Percentiles rank a stretch among this genome's conserved stretches.
phyloP scores from a whole-genome alignment of 257 asterid species.

The Lycium barbarum region DNA sequence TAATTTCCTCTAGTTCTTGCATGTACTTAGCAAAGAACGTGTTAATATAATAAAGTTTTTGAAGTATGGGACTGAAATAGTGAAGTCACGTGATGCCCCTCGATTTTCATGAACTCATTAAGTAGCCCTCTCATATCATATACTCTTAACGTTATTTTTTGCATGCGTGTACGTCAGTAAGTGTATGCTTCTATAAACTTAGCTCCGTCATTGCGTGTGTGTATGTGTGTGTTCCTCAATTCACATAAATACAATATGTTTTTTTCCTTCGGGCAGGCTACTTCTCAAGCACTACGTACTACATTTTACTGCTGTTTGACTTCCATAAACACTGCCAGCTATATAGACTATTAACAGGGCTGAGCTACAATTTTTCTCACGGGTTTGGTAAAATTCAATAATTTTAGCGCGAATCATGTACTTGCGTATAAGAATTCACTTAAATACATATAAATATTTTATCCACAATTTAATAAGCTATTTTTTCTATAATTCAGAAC shows the following conservation, averaged over 20 bases:
- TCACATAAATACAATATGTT: neutral
- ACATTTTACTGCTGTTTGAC: neutral
- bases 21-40: neutral
- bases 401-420: no score
- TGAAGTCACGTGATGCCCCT: conserved; percentile 51
- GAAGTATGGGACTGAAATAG: conserved; percentile 41
- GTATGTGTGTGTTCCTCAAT: neutral
- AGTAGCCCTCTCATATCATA: neutral
- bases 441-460: neutral
- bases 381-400: neutral
- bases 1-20: neutral
- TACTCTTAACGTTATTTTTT: neutral
- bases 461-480: neutral
- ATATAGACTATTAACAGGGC: no score
- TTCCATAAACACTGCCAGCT: neutral
- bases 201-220: no score
- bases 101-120: conserved; percentile 38
- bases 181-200: no score
- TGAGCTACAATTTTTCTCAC: neutral
- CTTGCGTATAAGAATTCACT: no score
- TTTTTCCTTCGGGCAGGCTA: neutral
- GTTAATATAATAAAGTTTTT: conserved; percentile 24
- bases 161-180: neutral
- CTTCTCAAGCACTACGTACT: neutral
- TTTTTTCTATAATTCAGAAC: neutral